Conservation (phyloP, 2,329 filamentous ascomycete genomes). For the Drechslerella dactyloides region DNA sequence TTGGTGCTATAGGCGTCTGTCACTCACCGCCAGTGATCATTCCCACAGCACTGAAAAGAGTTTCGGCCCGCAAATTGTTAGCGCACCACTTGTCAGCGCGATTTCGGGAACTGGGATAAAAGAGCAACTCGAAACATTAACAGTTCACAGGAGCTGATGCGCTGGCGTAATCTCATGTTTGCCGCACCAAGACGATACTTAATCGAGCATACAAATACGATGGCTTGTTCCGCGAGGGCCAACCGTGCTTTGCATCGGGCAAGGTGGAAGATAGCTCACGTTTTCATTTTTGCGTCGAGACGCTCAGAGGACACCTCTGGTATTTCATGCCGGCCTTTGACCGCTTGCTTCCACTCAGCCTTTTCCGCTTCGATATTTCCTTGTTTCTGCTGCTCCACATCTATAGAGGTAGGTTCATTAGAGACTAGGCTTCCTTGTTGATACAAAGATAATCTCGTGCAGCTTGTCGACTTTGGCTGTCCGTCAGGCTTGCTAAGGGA, state of each 20-base stretch:
- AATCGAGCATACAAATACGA: conserved; percentile 19
- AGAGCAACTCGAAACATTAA: not conserved
- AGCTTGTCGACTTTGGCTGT: too few species aligned
- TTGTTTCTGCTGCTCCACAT: conserved; percentile 18
- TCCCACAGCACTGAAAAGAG: conserved; percentile 26
- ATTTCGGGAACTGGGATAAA: too few species aligned
- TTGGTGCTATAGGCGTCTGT: conserved; percentile 11
- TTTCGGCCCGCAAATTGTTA: conserved; percentile 36
- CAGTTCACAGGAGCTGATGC: not conserved
- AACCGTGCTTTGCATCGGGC: not conserved
- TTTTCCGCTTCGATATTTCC: conserved; percentile 27
- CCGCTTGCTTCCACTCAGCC: conserved; percentile 24
- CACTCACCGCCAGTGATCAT: conserved; percentile 29
- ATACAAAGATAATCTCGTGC: too few species aligned
- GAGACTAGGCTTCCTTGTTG: too few species aligned
- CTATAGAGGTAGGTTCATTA: not conserved
- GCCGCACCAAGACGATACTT: not conserved
- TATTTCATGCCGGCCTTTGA: conserved; percentile 28
- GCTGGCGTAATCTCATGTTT: too few species aligned
- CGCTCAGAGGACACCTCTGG: conserved; percentile 40
- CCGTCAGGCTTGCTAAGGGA: too few species aligned
- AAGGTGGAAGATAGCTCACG: conserved; percentile 13
- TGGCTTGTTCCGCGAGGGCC: conserved; percentile 6
- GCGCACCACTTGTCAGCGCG: conserved; percentile 20
- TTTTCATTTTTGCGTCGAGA: conserved; percentile 31